Evolutionary conservation across 495 filamentous ascomycete genomes (phyloP), one percentile per base, ranked within the genome.

Genomic region (Haplographium delicatum): DNA sequence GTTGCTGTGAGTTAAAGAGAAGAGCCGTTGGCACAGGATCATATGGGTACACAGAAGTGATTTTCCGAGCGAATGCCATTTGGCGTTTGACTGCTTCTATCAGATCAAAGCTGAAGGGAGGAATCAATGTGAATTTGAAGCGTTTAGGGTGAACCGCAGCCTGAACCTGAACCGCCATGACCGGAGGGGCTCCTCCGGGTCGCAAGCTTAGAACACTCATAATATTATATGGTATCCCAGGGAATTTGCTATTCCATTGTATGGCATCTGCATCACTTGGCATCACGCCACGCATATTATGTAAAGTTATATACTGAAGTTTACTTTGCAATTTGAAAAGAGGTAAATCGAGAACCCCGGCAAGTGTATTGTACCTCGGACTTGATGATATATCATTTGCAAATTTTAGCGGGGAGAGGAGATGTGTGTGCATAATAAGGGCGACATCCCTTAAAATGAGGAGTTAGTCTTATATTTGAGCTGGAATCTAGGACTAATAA

Each of bases 391-490:
- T 46, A 33, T 46, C 43, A 31, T 46, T n/a, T 20, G 26, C 43
- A 18, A 46, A 46, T 1, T 46, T 30, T 15, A 33, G 10, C 11
- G 43, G 43, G 4, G 25, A 33, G 23, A 46, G 43, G 4, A 46
- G 5, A 18, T 46, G 43, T 16, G 43, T 31, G 13, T 46, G 43
- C 43, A 30, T 31, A 8, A 46, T 31, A 33, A 46, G 43, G 1
- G 43, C 43, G 22, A 46, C 26, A 31, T 46, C 43, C 43, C 43
- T 46, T 23, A 18, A 15, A n/a, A n/a, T n/a, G n/a, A n/a, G n/a
- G n/a, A n/a, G n/a, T n/a, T n/a, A n/a, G n/a, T n/a, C n/a, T n/a
- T n/a, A n/a, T n/a, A n/a, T n/a, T n/a, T n/a, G n/a, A n/a, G n/a
- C n/a, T n/a, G n/a, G n/a, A n/a, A n/a, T n/a, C n/a, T n/a, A n/a